These are phyloP conservation scores for Pinus taeda DNA, from an alignment of 75 land plant genomes.

Conservation along the genomic window DNA sequence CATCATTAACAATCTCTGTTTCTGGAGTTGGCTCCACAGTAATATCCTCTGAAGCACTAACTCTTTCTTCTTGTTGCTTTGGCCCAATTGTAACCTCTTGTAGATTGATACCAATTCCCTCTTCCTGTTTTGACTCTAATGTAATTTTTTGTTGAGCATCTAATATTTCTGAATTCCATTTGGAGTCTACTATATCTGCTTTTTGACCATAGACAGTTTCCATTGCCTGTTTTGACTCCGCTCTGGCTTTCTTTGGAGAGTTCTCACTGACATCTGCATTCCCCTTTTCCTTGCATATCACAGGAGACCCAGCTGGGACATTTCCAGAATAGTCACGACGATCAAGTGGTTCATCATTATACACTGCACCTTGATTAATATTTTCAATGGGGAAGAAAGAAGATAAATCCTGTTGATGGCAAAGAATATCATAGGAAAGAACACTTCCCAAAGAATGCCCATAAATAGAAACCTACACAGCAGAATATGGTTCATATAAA, in stretches of 20 bases:
- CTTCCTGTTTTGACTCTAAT: conserved; percentile 12
- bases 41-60: background rate
- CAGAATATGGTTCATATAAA: background rate
- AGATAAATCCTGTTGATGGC: conserved; percentile 74
- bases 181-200: background rate
- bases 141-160: conserved; percentile 7
- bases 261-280: background rate
- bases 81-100: background rate
- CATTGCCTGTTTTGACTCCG: background rate
- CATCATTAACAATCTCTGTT: background rate
- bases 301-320: conserved; percentile 1
- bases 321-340: background rate
- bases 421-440: conserved; percentile 96
- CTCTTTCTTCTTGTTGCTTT: background rate
- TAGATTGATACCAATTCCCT: background rate
- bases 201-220: conserved; percentile 1
- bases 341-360: conserved; percentile 5
- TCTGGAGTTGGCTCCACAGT: background rate
- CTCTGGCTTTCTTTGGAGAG: background rate
- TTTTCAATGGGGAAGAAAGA: conserved; percentile 59
- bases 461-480: conserved; percentile 84
- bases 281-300: background rate
- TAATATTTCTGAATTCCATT: background rate
- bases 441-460: conserved; percentile 99
- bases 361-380: conserved; percentile 20